Evolutionary conservation across 306 rosid genomes (phyloP).

Genomic region (Clitoria ternatea): DNA sequence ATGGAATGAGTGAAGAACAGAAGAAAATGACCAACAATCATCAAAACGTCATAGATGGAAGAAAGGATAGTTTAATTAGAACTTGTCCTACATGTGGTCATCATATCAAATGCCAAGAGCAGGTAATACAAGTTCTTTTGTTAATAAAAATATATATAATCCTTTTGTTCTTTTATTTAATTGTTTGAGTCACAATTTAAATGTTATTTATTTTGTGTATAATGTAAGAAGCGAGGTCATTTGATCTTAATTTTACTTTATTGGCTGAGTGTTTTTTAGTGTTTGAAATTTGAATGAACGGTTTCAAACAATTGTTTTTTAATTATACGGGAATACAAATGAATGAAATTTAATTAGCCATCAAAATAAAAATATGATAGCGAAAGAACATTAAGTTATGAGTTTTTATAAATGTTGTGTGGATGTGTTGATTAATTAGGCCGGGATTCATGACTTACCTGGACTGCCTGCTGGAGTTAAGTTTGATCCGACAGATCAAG

Average conservation of each 20-base stretch:
- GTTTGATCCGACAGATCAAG: constrained; percentile 83
- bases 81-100: constrained; percentile 75
- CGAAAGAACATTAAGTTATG: no score
- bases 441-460: constrained; percentile 57
- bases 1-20: constrained; percentile 36
- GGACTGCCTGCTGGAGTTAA: constrained; percentile 80
- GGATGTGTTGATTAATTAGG: constrained; percentile 16
- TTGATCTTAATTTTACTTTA: not conserved
- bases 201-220: no score
- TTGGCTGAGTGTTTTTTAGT: not conserved
- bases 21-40: constrained; percentile 33
- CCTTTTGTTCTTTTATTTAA: not conserved
- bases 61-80: constrained; percentile 40
- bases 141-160: not conserved
- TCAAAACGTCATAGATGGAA: constrained; percentile 34
- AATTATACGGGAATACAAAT: no score
- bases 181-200: no score
- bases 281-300: no score
- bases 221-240: no score
- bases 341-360: no score
- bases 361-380: no score
- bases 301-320: no score
- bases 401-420: not conserved
- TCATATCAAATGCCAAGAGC: constrained; percentile 60
- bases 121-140: constrained; percentile 51